These are phyloP conservation scores for Didymellaceae sp. DNA, from an alignment of 2,329 filamentous ascomycete genomes.

Conservation along the genomic window DNA sequence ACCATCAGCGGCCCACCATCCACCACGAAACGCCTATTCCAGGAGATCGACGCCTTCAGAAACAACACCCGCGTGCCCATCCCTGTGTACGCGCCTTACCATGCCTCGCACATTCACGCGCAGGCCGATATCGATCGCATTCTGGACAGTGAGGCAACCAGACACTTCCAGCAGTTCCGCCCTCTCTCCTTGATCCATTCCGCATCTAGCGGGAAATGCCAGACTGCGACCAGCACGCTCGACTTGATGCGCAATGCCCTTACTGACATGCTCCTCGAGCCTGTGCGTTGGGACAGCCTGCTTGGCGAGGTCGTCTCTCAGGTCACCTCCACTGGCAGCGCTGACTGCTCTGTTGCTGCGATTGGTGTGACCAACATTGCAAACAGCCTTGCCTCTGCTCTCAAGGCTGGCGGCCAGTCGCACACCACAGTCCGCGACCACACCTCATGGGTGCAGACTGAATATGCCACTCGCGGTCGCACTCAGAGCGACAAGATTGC, in stretches of 20 bases:
- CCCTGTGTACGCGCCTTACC: conserved; percentile 65
- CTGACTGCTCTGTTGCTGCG: conserved; percentile 55
- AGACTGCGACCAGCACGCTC: conserved; percentile 53
- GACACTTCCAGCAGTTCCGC: conserved; percentile 51
- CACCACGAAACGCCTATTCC: conserved; percentile 60
- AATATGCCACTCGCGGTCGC: conserved; percentile 47
- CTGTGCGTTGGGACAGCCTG: conserved; percentile 58
- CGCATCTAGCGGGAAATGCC: conserved; percentile 54
- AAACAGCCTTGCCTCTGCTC: conserved; percentile 61
- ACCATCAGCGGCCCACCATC: conserved; percentile 66
- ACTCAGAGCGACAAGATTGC: conserved; percentile 74
- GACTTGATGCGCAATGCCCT: conserved; percentile 55
- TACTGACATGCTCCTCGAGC: conserved; percentile 54
- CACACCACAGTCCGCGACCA: conserved; percentile 54
- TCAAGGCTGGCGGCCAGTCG: conserved; percentile 59
- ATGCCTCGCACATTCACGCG: conserved; percentile 63
- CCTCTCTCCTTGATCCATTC: conserved; percentile 56
- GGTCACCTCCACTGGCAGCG: conserved; percentile 51
- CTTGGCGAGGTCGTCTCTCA: conserved; percentile 57
- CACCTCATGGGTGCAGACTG: conserved; percentile 50
- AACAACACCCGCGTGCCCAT: conserved; percentile 60
- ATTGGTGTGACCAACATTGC: conserved; percentile 62
- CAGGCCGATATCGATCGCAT: conserved; percentile 60
- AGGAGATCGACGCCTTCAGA: conserved; percentile 56
- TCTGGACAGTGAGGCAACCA: conserved; percentile 50